Evolutionary conservation across 805 yeast genomes (phyloP).

Genomic region (Scheffersomyces coipomensis): DNA sequence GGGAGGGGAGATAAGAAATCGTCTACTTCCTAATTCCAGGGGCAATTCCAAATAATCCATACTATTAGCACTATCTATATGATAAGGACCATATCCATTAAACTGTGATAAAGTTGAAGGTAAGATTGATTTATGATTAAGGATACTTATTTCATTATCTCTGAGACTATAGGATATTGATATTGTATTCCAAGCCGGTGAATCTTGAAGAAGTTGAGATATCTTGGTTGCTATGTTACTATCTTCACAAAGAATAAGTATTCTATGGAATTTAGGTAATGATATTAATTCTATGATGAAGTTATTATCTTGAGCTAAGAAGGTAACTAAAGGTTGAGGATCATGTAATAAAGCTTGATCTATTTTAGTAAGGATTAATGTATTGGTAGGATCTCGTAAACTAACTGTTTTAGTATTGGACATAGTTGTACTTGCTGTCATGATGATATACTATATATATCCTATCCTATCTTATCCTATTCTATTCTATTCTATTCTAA

Average conservation of each 20-base stretch:
- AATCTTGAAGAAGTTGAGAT: conserved; percentile 10
- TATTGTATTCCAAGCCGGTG: conserved; percentile 14
- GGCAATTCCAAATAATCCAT: conserved; percentile 39
- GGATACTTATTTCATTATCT: conserved; percentile 21
- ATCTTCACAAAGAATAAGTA: conserved; percentile 31
- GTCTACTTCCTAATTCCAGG: conserved; percentile 31
- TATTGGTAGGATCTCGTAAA: conserved; percentile 26
- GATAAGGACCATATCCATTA: neutral
- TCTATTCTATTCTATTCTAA: no score
- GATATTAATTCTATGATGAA: conserved; percentile 30
- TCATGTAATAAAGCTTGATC: conserved; percentile 17
- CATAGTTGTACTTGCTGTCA: neutral
- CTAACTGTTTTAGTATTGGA: no score
- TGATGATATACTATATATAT: neutral
- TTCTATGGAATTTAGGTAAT: conserved; percentile 31
- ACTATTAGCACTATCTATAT: conserved; percentile 6
- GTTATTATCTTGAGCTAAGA: conserved; percentile 18
- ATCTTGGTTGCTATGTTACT: conserved; percentile 19
- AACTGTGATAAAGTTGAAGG: neutral
- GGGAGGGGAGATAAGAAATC: conserved; percentile 46
- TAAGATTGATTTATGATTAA: neutral
- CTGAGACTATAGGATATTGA: conserved; percentile 29
- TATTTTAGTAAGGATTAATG: conserved; percentile 33
- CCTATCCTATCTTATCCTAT: no score
- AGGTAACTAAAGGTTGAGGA: conserved; percentile 24